Percentiles rank a stretch among this genome's conserved stretches.
Conservation (phyloP, 2,329 filamentous ascomycete genomes). For the Apiospora rasikravindrae region DNA sequence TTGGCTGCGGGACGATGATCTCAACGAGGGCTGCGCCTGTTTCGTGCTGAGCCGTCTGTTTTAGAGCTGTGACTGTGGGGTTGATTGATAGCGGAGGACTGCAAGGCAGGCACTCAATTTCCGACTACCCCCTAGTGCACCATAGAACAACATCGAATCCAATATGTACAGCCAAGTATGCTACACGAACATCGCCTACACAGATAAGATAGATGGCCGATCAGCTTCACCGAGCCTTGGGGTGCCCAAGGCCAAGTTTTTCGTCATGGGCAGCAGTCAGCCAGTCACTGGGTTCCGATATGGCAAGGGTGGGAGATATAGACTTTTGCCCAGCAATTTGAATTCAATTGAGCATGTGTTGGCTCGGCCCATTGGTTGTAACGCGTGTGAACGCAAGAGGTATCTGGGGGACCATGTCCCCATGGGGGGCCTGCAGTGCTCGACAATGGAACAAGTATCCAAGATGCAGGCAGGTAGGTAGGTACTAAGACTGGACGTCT, state of each 20-base stretch:
- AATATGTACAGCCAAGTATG: background rate
- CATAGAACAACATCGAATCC: background rate
- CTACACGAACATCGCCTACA: background rate
- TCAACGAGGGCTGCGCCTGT: conserved; percentile 10
- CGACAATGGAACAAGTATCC: conserved; percentile 14
- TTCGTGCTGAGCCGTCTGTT: conserved; percentile 15
- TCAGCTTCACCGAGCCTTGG: conserved; percentile 1
- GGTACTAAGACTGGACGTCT: conserved; percentile 12
- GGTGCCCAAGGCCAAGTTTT: background rate
- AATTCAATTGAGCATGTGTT: conserved; percentile 16
- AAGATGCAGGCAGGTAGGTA: conserved; percentile 8
- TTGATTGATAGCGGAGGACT: conserved; percentile 5
- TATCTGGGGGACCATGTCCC: conserved; percentile 8
- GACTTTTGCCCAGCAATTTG: conserved; percentile 12
- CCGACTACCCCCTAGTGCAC: conserved; percentile 1
- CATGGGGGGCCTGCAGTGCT: conserved; percentile 5
- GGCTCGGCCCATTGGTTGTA: conserved; percentile 12
- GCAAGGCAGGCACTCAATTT: conserved; percentile 10
- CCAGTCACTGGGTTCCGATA: background rate
- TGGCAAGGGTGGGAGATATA: background rate
- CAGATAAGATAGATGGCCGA: background rate
- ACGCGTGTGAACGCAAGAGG: conserved; percentile 13
- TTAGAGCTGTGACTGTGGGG: conserved; percentile 11
- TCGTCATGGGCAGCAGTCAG: background rate
- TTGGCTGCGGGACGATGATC: conserved; percentile 1